Evolutionary conservation across 371 early-diverging fungal species (phyloP).

Genomic region (Apophysomyces variabilis): DNA sequence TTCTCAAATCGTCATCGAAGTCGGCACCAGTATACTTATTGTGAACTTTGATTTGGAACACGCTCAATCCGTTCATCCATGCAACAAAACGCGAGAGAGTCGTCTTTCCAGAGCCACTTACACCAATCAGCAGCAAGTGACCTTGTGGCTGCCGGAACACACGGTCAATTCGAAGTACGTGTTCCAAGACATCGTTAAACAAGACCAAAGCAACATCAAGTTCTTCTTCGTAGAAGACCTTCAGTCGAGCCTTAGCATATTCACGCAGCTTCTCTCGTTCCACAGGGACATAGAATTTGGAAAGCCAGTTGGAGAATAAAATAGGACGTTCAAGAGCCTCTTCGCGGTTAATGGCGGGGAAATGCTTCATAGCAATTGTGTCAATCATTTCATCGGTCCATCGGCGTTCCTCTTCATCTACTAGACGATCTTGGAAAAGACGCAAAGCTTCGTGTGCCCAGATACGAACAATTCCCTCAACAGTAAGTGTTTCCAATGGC

Average conservation of each 20-base stretch:
- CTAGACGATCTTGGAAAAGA: slow-evolving; percentile 98
- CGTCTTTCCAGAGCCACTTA: slow-evolving; percentile 96
- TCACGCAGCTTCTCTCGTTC: slow-evolving; percentile 90
- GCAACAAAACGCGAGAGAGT: slow-evolving; percentile 97
- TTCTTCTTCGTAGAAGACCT: slow-evolving; percentile 99
- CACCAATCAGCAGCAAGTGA: slow-evolving; percentile 97
- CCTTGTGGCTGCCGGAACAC: slow-evolving; percentile 98
- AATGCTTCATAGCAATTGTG: slow-evolving; percentile 83
- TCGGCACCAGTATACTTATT: slow-evolving; percentile 95
- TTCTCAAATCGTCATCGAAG: slow-evolving; percentile 97
- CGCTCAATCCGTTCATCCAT: slow-evolving; percentile 98
- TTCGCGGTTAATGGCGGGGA: slow-evolving; percentile 79
- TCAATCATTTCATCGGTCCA: slow-evolving; percentile 95
- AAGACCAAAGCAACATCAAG: slow-evolving; percentile 95
- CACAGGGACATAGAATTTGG: slow-evolving; percentile 91
- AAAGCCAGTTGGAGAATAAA: slow-evolving; percentile 97
- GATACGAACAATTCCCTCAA: slow-evolving; percentile 91
- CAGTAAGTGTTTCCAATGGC: slow-evolving; percentile 77
- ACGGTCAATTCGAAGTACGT: slow-evolving; percentile 97
- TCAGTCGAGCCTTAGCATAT: slow-evolving; percentile 93
- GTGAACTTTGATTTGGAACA: slow-evolving; percentile 97
- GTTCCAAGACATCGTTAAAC: slow-evolving; percentile 97
- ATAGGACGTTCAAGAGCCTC: slow-evolving; percentile 89
- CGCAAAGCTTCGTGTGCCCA: slow-evolving; percentile 99
- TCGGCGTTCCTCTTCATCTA: slow-evolving; percentile 84